These are phyloP conservation scores for Flueggea neowawraea DNA, from an alignment of 441 rosid genomes.

Conservation along the genomic window DNA sequence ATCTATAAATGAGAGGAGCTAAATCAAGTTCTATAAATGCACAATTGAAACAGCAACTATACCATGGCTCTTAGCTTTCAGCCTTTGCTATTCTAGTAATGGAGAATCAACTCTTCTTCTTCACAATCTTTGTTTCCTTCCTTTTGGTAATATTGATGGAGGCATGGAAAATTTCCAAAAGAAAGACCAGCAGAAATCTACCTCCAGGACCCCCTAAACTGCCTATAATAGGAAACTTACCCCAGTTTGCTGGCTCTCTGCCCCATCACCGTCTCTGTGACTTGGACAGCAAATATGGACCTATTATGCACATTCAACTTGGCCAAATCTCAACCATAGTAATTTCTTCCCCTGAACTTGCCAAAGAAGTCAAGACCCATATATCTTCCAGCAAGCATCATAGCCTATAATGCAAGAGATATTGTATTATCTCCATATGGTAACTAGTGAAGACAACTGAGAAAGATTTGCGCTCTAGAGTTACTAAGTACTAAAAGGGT, in stretches of 20 bases:
- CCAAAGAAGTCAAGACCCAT: neutral
- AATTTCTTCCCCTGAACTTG: neutral
- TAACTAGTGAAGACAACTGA: neutral
- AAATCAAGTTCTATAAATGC: too few relatives aligned
- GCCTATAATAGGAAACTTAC: slow-evolving; percentile 1
- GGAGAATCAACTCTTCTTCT: too few relatives aligned
- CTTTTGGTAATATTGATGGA: too few relatives aligned
- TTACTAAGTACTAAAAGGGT: neutral
- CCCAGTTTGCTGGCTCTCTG: neutral
- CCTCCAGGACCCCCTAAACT: neutral
- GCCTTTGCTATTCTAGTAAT: too few relatives aligned
- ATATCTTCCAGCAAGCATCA: neutral
- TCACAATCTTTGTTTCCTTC: too few relatives aligned
- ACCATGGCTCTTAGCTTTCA: too few relatives aligned
- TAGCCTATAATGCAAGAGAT: neutral
- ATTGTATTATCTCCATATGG: neutral
- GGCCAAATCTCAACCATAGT: neutral
- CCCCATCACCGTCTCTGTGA: neutral
- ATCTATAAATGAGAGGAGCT: too few relatives aligned
- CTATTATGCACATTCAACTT: neutral
- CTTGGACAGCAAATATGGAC: neutral
- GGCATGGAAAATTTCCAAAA: too few relatives aligned
- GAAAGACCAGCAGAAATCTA: neutral
- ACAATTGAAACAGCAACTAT: too few relatives aligned
- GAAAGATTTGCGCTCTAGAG: neutral